Percentiles rank a stretch among this genome's conserved stretches.
These are phyloP conservation scores for Leccinum huronense DNA, from an alignment of 1,284 basidiomycete genomes.

Conservation along the genomic window DNA sequence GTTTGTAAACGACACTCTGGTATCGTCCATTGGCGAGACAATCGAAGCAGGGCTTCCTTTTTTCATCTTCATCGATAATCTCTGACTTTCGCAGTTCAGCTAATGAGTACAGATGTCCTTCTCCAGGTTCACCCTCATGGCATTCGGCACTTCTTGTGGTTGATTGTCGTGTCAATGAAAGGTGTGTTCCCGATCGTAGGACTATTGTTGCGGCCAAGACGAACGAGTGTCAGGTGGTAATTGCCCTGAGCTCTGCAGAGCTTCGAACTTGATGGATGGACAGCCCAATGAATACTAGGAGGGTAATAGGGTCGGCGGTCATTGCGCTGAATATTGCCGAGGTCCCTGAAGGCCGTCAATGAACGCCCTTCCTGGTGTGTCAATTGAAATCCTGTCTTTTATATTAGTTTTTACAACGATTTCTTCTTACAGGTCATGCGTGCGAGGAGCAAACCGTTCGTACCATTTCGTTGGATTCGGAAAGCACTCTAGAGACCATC, in stretches of 20 bases:
- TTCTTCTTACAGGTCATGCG: constrained; percentile 76
- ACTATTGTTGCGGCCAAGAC: constrained; percentile 90
- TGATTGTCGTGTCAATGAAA: constrained; percentile 89
- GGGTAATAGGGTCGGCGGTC: constrained; percentile 93
- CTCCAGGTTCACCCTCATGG: constrained; percentile 94
- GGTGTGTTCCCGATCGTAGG: constrained; percentile 81
- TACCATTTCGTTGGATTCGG: constrained; percentile 95
- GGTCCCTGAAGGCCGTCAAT: constrained; percentile 89
- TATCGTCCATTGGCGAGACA: constrained; percentile 92
- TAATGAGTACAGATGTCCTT: constrained; percentile 87
- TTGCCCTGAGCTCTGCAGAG: constrained; percentile 89
- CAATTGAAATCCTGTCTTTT: constrained; percentile 6
- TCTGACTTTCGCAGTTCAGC: constrained; percentile 93
- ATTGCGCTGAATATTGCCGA: constrained; percentile 91
- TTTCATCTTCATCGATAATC: constrained; percentile 53
- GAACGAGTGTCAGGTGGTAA: constrained; percentile 93
- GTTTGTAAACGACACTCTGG: constrained; percentile 94
- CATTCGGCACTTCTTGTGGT: constrained; percentile 84
- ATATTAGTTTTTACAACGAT: constrained; percentile 9
- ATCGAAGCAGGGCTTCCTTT: constrained; percentile 96
- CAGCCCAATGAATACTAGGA: constrained; percentile 95
- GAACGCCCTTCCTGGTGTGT: constrained; percentile 88
- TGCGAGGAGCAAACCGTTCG: constrained; percentile 99
- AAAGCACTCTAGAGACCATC: constrained; percentile 92
- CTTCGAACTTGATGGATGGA: constrained; percentile 96